Evolutionary conservation across 495 filamentous ascomycete species (phyloP), one percentile per base, ranked within the genome.

Genomic region (Hypoxylon crocopeplum): DNA sequence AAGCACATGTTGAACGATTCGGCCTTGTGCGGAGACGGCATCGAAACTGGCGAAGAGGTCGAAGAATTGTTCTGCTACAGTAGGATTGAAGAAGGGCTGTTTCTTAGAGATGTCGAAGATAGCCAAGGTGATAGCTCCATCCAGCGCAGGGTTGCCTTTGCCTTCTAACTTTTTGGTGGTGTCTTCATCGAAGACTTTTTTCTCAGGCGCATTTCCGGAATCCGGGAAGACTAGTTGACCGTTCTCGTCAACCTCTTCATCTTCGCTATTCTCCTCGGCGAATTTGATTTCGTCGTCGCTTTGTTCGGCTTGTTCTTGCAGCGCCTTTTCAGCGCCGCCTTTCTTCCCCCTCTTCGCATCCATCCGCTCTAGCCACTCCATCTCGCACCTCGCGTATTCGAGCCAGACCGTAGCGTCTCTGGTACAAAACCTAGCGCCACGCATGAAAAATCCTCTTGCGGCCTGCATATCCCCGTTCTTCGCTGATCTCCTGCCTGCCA

Each of bases 31-130:
- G 4, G 85, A 83, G 13, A 90, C 69, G 20, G 80, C 71, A 25
- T 74, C 69, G 63, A 96, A 96, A 1, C 78, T 75, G 5, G 83
- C 81, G 55, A 92, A 89, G 72, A 93, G 83, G 60, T 88, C 79
- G 66, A 93, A 97, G 71, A 97, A 96, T 8, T 84, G 75, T 56
- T 84, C 82, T 1, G 85, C 91, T 22, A 92, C 80, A 0, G 73
- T 69, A 2, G 85, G 64, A 50, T 85, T 84, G 70, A 81, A 75
- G 67, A 83, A 82, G 48, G 89, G 87, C 67, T 94, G 82, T 66
- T 90, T 92, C 79, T 88, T 86, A 1, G 91, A 90, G 11, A 88
- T 82, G 67, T 96, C 92, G 60, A 97, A 98, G 30, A 98, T 90
- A 24, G 93, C 92, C 41, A 93, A 81, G 2, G 95, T 92, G 59